Evolutionary conservation across 805 yeast genomes (phyloP), one percentile per base, ranked within the genome.

Genomic region (Cyberlindnera suaveolens): DNA sequence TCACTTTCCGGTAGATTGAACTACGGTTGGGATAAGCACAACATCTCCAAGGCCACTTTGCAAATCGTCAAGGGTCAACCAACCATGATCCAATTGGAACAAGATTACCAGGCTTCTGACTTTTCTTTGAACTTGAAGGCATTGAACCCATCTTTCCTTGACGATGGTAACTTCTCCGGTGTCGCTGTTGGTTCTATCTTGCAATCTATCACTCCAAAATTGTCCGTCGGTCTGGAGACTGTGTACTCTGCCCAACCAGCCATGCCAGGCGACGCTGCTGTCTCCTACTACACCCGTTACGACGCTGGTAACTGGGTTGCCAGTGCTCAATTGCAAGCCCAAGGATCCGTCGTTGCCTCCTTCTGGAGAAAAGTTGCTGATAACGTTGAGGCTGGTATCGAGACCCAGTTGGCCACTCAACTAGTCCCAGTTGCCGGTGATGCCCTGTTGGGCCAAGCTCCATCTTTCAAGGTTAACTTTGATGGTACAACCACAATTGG

Each of bases 401-500:
- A 89, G 71, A 81, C 95, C 45, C 82, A 84, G 58, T 65, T 88
- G 60, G 81, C 81, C 62, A 91, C 95, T 34, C 74, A 81, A 50
- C 72, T 85, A 71, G 72, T 71, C 53, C 93, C 89, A 63, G 77
- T 83, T 53, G 77, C 80, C 43, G 57, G 53, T 36, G 85, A 82
- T 64, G 79, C 83, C 39, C 72, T 85, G 66, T 74, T 82, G 74
- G 87, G 88, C 57, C 75, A 80, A 42, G 85, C 91, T 61, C 79
- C 85, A 51, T 90, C 91, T 47, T 78, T 81, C 56, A 88, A 86
- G 63, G 86, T 95, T 30, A 80, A 83, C 36, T 74, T 90, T 46
- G 96, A 91, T 62, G 98, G 96, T 61, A 76, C 78, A 58, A 90
- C 99, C 56, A 85, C 96, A 47, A 64, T 91, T 45, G 99, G 97